Conservation (phyloP, 192 early-diverging fungal genomes). For the Anaeromyces robustus region DNA sequence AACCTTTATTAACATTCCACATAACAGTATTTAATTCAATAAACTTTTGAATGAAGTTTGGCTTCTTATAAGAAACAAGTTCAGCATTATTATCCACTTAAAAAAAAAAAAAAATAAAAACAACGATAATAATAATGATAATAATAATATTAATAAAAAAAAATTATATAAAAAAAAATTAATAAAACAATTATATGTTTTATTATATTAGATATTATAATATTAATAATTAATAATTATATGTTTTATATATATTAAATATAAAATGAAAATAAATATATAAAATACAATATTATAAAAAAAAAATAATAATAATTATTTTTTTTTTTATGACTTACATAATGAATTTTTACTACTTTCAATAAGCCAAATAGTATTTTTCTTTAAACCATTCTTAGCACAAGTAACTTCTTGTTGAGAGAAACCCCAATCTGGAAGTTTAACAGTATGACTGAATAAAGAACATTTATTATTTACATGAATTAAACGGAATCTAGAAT, state of each 20-base stretch:
- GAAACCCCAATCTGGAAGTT: neutral
- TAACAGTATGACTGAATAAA: neutral
- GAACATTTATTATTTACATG: slow-evolving; percentile 1
- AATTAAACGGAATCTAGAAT: slow-evolving; percentile 6
- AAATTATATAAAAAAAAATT: too few relatives aligned
- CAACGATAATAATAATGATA: too few relatives aligned
- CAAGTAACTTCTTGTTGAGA: neutral
- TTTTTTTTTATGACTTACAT: neutral
- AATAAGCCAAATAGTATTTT: slow-evolving; percentile 41
- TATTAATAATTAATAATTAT: too few relatives aligned
- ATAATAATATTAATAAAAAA: too few relatives aligned
- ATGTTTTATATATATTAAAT: too few relatives aligned
- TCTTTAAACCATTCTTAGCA: slow-evolving; percentile 49
- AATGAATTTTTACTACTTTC: slow-evolving; percentile 19
- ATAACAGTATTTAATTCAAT: slow-evolving; percentile 28
- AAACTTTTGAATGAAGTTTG: slow-evolving; percentile 32
- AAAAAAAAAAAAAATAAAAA: too few relatives aligned
- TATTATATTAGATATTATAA: too few relatives aligned
- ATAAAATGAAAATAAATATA: too few relatives aligned
- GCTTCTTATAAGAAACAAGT: slow-evolving; percentile 12
- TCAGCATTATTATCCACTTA: neutral
- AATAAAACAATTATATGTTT: too few relatives aligned
- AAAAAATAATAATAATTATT: neutral
- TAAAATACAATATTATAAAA: too few relatives aligned
- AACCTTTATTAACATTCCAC: slow-evolving; percentile 28